Evolutionary conservation across 495 filamentous ascomycete genomes (phyloP), one percentile per base, ranked within the genome.

Genomic region (Terfezia boudieri): DNA sequence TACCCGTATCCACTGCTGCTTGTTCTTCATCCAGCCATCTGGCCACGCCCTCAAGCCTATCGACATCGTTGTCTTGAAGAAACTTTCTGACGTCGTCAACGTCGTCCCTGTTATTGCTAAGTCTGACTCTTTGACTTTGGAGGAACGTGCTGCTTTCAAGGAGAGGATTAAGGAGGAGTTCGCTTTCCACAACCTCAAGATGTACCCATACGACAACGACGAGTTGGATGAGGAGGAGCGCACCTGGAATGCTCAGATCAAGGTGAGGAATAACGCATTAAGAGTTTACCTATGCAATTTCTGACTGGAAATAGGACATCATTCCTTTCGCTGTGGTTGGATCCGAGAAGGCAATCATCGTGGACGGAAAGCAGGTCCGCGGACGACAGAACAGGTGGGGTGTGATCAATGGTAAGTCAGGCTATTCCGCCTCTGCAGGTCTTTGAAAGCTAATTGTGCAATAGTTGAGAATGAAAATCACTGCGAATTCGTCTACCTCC

Each of bases 121-220:
- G 74, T 82, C 90, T 52, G 90, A 99, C 65, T 90, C 87, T 54
- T 73, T 99, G 59, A 99, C 90, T 9, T 74, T 99, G 26, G 92
- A 99, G 69, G 90, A 99, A 74, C 78, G 90, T 56, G 76, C 78
- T 60, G 86, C 81, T 4, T 99, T 99, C 78, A 99, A 96, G 75
- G 88, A 88, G 73, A 78, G 92, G 64, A 99, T 99, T 71, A 94
- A 93, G 79, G 89, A 96, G 75, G 90, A 99, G 67, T 96, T 99
- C 68, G 73, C 83, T 43, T 99, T 99, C 81, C 90, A 99, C 78
- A 96, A 94, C 75, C 76, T 96, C 67, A 86, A 94, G 74, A 99
- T 99, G 90, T 99, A 93, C 75, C 90, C 90, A 51, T 99, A 99
- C 68, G 89, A 96, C 71, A 96, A 94, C 67, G 90, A 96, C 60